phyloP scores from a whole-genome alignment of 805 yeast species.

The Pichia phayaonensis region DNA sequence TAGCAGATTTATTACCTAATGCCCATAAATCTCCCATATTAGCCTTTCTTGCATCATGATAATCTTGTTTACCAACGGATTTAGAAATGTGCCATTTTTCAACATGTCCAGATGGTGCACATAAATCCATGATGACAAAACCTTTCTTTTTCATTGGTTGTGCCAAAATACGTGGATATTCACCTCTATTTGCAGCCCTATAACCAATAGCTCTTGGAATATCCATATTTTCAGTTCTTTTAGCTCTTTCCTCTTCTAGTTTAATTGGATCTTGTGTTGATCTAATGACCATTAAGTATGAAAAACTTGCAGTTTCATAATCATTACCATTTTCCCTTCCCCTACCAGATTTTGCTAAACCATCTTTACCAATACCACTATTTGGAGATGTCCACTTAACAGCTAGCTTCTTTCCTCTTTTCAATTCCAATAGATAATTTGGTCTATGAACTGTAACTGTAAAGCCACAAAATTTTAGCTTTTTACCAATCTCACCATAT shows the following conservation, averaged over 20 bases:
- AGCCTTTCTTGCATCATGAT: constrained; percentile 87
- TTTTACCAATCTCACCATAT: constrained; percentile 44
- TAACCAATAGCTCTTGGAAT: constrained; percentile 23
- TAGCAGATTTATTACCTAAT: constrained; percentile 49
- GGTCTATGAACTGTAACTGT: constrained; percentile 72
- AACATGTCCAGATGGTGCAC: constrained; percentile 70
- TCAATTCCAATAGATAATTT: constrained; percentile 69
- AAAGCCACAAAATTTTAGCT: constrained; percentile 69
- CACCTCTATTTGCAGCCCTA: constrained; percentile 22
- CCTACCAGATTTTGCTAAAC: constrained; percentile 48
- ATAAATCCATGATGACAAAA: constrained; percentile 71
- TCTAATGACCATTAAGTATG: constrained; percentile 69
- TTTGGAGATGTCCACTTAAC: constrained; percentile 59
- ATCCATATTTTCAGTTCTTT: constrained; percentile 3
- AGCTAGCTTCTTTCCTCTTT: constrained; percentile 70
- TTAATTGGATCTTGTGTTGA: constrained; percentile 32
- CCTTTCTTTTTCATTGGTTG: constrained; percentile 74
- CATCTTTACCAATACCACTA: constrained; percentile 47
- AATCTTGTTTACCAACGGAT: constrained; percentile 62
- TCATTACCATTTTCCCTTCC: constrained; percentile 72
- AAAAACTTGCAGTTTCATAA: constrained; percentile 61
- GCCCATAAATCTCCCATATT: constrained; percentile 87
- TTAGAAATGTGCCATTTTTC: constrained; percentile 87
- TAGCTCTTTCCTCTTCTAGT: constrained; percentile 14
- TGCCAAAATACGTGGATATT: constrained; percentile 68